These are phyloP conservation scores for Adenanthera pavonina DNA, from an alignment of 306 rosid genomes.

Conservation along the genomic window DNA sequence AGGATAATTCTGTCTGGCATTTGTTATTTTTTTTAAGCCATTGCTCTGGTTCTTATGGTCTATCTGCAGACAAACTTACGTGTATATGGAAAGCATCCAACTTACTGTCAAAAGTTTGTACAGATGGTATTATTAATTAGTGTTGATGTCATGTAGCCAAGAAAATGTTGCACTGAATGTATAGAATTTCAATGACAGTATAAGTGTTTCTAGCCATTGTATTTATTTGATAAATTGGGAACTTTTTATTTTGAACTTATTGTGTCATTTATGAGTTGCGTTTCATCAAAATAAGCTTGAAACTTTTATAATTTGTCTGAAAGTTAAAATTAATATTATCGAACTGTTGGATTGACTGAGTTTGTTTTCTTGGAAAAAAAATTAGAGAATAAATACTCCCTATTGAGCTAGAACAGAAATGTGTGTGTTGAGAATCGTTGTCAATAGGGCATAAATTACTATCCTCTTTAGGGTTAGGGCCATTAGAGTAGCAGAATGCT, in stretches of 20 bases:
- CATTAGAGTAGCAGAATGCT: too few species aligned
- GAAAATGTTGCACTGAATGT: conserved; percentile 30
- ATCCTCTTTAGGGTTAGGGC: too few species aligned
- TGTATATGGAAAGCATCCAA: conserved; percentile 33
- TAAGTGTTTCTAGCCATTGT: background rate
- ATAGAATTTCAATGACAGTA: conserved; percentile 11
- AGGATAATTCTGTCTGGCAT: conserved; percentile 36
- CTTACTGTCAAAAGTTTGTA: conserved; percentile 47
- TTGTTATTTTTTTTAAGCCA: conserved; percentile 11
- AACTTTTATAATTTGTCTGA: too few species aligned
- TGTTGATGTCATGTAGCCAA: conserved; percentile 31
- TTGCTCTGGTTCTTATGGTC: conserved; percentile 36
- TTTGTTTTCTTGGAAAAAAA: too few species aligned
- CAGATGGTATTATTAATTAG: conserved; percentile 34
- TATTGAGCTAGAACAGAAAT: too few species aligned
- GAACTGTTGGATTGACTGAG: too few species aligned
- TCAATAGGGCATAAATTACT: too few species aligned
- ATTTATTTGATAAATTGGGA: conserved; percentile 1
- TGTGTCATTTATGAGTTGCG: background rate
- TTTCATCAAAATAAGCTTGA: too few species aligned
- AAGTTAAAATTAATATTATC: too few species aligned
- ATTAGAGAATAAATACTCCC: too few species aligned
- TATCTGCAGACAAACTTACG: conserved; percentile 41
- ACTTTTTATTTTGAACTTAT: background rate
- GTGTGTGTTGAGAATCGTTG: too few species aligned